A percentile compares a stretch with the other conserved stretches of the same genome.
These are phyloP conservation scores for Plenodomus biglobosus DNA, from an alignment of 2,329 filamentous ascomycete genomes.

Conservation along the genomic window DNA sequence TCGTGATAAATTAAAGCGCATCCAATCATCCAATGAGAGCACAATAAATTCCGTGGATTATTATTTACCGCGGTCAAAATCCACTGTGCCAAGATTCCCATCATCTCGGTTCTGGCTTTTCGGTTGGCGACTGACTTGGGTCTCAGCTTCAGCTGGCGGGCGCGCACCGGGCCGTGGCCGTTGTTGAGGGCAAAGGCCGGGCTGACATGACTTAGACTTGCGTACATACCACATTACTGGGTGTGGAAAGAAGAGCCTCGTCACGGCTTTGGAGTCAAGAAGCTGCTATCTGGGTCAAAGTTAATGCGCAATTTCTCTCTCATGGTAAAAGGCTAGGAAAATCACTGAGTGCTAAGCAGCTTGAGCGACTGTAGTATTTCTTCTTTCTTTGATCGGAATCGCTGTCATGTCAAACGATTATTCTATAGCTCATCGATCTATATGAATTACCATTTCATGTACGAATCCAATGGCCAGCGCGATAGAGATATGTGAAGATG, in stretches of 20 bases:
- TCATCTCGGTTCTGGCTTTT: neutral
- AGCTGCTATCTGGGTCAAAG: neutral
- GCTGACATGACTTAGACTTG: neutral
- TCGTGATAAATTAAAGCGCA: neutral
- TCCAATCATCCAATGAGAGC: neutral
- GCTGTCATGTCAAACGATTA: no score
- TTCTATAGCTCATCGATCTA: no score
- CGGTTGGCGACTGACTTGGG: slow-evolving; percentile 3
- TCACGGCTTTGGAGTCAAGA: neutral
- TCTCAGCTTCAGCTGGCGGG: slow-evolving; percentile 1
- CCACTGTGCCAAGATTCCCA: neutral
- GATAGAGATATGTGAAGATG: no score
- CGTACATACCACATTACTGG: neutral
- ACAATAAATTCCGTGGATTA: no score
- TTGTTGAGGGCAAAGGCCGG: slow-evolving; percentile 3
- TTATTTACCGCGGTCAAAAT: neutral
- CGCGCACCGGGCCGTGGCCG: slow-evolving; percentile 10
- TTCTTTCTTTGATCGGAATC: no score
- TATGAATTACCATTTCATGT: no score
- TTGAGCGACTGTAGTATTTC: no score
- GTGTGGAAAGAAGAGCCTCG: neutral
- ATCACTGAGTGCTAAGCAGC: no score
- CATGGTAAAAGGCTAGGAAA: neutral
- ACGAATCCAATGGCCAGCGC: no score
- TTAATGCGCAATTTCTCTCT: neutral